Percentiles rank a stretch among this genome's conserved stretches.
These are phyloP conservation scores for Phalaenopsis equestris DNA, from an alignment of 106 monocot species.

Conservation along the genomic window DNA sequence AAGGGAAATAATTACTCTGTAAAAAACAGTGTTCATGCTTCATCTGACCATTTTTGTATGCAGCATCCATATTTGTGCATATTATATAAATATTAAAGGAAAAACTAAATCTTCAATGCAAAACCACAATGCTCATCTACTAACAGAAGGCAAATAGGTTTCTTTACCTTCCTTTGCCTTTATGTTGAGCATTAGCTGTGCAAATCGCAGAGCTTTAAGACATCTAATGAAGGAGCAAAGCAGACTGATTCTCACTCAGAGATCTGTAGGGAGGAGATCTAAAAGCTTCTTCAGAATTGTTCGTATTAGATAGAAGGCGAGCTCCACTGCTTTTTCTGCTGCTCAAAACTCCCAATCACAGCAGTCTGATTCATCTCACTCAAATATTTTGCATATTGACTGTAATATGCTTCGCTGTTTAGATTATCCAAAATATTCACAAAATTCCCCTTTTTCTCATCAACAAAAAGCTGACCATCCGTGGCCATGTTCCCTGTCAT, in stretches of 20 bases:
- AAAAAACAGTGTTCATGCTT: no score
- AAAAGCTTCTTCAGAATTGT: neutral
- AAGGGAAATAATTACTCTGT: no score
- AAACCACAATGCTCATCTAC: no score
- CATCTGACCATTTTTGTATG: no score
- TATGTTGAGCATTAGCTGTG: no score
- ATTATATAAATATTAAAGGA: no score
- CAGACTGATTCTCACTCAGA: neutral
- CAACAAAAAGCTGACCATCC: conserved; percentile 36
- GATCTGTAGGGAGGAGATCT: neutral
- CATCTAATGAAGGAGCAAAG: neutral
- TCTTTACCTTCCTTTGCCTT: no score
- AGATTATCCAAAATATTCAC: conserved; percentile 42
- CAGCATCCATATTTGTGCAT: no score
- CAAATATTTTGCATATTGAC: conserved; percentile 32
- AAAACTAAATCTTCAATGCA: no score
- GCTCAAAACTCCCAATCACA: conserved; percentile 58
- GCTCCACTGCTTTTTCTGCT: conserved; percentile 61
- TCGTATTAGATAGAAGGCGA: neutral
- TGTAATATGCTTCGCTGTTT: conserved; percentile 43
- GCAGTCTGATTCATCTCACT: conserved; percentile 45
- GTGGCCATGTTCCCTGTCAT: conserved; percentile 13
- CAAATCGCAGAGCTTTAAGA: no score
- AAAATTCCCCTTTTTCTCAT: conserved; percentile 20
- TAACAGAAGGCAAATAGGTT: no score